These are phyloP conservation scores for Holtermannia corniformis DNA, from an alignment of 768 basidiomycete genomes.

Conservation along the genomic window DNA sequence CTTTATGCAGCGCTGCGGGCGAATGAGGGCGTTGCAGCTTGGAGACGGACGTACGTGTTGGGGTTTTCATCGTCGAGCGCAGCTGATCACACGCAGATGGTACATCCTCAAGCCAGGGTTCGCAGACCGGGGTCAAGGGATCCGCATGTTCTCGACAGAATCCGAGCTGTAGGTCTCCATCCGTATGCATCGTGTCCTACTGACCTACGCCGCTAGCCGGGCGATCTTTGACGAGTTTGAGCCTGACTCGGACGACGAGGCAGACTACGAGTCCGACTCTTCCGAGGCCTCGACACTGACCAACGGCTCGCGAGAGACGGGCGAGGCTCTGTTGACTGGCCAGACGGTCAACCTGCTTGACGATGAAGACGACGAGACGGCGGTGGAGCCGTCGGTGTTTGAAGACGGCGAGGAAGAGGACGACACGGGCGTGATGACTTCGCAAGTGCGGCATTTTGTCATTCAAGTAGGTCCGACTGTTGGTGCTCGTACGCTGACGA, in stretches of 20 bases:
- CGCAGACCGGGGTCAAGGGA: constrained; percentile 92
- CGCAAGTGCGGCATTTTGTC: constrained; percentile 89
- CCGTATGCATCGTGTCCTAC: no score
- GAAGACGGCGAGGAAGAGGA: constrained; percentile 30
- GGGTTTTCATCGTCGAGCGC: neutral
- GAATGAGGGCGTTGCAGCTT: constrained; percentile 29
- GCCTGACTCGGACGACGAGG: constrained; percentile 35
- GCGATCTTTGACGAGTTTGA: constrained; percentile 77
- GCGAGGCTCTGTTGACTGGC: constrained; percentile 3
- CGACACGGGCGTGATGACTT: constrained; percentile 55
- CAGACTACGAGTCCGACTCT: constrained; percentile 16
- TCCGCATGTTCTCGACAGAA: constrained; percentile 75
- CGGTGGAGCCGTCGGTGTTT: constrained; percentile 14
- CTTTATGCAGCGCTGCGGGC: constrained; percentile 56
- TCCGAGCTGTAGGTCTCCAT: constrained; percentile 52
- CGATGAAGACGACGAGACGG: constrained; percentile 8
- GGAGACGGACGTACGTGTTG: constrained; percentile 27
- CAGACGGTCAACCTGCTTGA: constrained; percentile 1
- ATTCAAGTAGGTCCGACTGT: constrained; percentile 58
- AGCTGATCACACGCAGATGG: constrained; percentile 48
- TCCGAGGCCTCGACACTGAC: no score
- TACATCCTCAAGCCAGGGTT: constrained; percentile 97
- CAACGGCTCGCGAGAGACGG: no score
- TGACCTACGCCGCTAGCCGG: no score
- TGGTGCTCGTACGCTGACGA: neutral